Percentiles rank a stretch among this genome's conserved stretches.
Conservation (phyloP, 2,329 filamentous ascomycete species). For the Botrytis elliptica region DNA sequence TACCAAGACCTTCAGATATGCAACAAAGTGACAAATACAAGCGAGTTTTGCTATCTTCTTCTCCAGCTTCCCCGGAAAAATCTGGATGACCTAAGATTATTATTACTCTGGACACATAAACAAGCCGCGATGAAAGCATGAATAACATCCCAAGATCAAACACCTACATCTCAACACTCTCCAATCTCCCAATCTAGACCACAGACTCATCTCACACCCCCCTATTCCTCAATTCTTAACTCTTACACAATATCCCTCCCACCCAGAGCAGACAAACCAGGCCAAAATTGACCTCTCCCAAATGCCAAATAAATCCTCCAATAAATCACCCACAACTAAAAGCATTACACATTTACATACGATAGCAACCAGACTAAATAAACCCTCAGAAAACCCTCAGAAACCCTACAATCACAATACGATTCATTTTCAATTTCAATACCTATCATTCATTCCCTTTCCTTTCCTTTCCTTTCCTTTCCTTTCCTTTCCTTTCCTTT, state of each 20-base stretch:
- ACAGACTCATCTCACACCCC: neutral
- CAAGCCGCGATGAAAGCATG: neutral
- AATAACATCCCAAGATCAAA: neutral
- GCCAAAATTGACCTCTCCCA: neutral
- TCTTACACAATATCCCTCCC: neutral
- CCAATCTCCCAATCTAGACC: neutral
- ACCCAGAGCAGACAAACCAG: neutral
- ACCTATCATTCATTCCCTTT: too few relatives aligned
- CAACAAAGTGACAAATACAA: neutral
- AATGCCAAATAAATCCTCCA: neutral
- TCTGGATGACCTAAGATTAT: neutral
- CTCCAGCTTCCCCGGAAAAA: neutral
- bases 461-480: too few relatives aligned
- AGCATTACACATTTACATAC: neutral
- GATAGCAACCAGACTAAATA: too few relatives aligned
- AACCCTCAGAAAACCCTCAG: too few relatives aligned
- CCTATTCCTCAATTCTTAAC: neutral
- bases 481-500: too few relatives aligned
- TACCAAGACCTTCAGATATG: slow-evolving; percentile 1
- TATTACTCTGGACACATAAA: neutral
- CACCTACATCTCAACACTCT: neutral
- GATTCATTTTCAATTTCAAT: too few relatives aligned
- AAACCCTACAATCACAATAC: too few relatives aligned
- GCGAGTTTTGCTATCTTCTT: neutral
- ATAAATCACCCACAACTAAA: neutral